Base-by-base conservation (phyloP, 1,284 basidiomycete species). In the Ustilago cynodontis region DNA sequence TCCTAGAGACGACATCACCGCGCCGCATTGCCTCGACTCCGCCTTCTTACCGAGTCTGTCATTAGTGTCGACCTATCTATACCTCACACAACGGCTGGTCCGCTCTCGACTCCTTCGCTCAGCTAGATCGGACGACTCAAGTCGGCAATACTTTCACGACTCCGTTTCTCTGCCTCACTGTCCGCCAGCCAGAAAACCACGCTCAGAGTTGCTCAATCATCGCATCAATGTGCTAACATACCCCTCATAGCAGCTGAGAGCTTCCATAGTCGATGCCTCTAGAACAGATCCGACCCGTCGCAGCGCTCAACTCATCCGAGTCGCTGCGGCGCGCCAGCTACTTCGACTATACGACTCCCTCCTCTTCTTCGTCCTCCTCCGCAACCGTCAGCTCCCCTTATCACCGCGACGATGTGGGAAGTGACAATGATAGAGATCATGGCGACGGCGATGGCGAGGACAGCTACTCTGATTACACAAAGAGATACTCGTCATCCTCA, bases 251-350 rank as follows among this genome's bases (percentile, higher is more conserved):
- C 20, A 47, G 24, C 13, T 24, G 10, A 39, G 13, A 53, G 56
- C 54, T 43, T 53, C 61, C 47, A 24, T 43, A 57, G 58, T 41
- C 39, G 51, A 79, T 79, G 77, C 77, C 77, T 55, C 64, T 79
- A 14, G 77, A 79, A 63, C 77, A 79, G 69, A 79, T 79, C 47
- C 64, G 71, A 41, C 59, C 77, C 24, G 73, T 62, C 62, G 63
- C 70, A 49, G 65, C 69, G 62, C 74, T 79, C 70, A 65, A 72
- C 45, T 63, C 76, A 18, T 73, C 71, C 43, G 63, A 71, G 67
- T 64, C 71, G 61, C 71, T 69, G 64, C 67, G 68, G 26, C 65
- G 66, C 20, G 56, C 71, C 50, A 74, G 71, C 62, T 70, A 66
- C 59, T 61, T 65, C 31, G 67, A 62, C 63, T 56, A 61, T 16